These are phyloP conservation scores for Erigeron philadelphicus DNA, from an alignment of 140 eudicot species.

Conservation along the genomic window DNA sequence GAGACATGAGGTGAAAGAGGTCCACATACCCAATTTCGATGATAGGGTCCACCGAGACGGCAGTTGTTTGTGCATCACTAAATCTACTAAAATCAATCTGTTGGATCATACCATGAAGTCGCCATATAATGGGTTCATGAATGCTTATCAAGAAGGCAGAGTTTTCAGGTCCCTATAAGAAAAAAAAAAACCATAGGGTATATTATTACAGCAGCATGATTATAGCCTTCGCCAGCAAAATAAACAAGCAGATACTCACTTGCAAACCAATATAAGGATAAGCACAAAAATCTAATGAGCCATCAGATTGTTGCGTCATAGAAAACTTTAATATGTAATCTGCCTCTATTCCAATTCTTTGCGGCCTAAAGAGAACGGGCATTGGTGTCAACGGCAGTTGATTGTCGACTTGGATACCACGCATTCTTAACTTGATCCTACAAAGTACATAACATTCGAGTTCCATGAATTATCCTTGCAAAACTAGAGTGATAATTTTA, in stretches of 20 bases:
- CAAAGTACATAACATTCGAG: slow-evolving; percentile 17
- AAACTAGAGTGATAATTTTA: too few species aligned
- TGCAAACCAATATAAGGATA: slow-evolving; percentile 96
- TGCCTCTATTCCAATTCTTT: slow-evolving; percentile 62
- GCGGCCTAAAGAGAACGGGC: slow-evolving; percentile 96
- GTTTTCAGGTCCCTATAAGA: slow-evolving; percentile 83
- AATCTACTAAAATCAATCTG: slow-evolving; percentile 64
- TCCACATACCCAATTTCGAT: slow-evolving; percentile 71
- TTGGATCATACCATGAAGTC: slow-evolving; percentile 91
- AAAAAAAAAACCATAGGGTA: neutral
- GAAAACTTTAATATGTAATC: slow-evolving; percentile 77
- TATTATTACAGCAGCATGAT: neutral
- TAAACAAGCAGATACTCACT: slow-evolving; percentile 32
- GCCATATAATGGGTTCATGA: slow-evolving; percentile 98
- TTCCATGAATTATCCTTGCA: slow-evolving; percentile 11
- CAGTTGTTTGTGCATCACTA: slow-evolving; percentile 49
- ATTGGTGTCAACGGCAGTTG: slow-evolving; percentile 92
- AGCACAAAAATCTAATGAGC: slow-evolving; percentile 78
- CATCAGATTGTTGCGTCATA: slow-evolving; percentile 80
- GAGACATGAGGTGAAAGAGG: slow-evolving; percentile 5
- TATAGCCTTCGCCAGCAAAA: neutral
- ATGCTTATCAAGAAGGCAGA: slow-evolving; percentile 83
- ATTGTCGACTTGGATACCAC: slow-evolving; percentile 95
- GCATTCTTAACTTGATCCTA: slow-evolving; percentile 90
- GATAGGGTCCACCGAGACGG: slow-evolving; percentile 90